Evolutionary conservation across 495 filamentous ascomycete genomes (phyloP), one percentile per base, ranked within the genome.

Genomic region (Aspergillus indologenus): DNA sequence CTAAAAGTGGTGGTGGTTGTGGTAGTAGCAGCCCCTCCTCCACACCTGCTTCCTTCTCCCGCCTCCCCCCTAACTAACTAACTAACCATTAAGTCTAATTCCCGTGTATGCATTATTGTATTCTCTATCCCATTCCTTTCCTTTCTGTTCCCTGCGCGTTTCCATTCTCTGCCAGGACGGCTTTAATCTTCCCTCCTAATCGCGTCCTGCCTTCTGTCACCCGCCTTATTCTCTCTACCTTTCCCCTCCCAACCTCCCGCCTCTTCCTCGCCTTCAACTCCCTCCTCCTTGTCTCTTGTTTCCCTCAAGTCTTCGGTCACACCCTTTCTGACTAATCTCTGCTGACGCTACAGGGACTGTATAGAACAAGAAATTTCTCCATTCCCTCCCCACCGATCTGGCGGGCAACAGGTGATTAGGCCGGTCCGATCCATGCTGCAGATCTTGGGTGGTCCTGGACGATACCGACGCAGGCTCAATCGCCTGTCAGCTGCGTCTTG

Each of bases 401-500:
- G 66, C 63, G 60, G 65, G 59, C 59, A 40, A 68, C 58, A 55
- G 67, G 68, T 61, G 66, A 66, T 61, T 68, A 54, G 67, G 63
- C 56, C 60, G 65, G 47, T 61, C 60, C 63, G 57, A 70, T 72
- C 67, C 64, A 76, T 75, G 74, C 66, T 62, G 63, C 61, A 60
- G 59, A 53, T 63, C 63, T 65, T 65, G 65, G 62, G 64, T 71
- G 61, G 64, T 61, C 56, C 57, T 62, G 60, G 64, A 68, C 59
- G 58, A 60, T 62, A 53, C 63, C 60, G 63, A 68, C 63, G 56
- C 61, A 61, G 63, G 63, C 63, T 60, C 54, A 54, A 58, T 65
- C 54, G 43, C 47, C 66, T 61, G 68, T 69, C 69, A 68, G 68
- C 61, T 68, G 67, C 64, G 67, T 74, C 69, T 72, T 73, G 70